Base-by-base conservation (phyloP, 2,329 filamentous ascomycete genomes). In the Peltaster fructicola region DNA sequence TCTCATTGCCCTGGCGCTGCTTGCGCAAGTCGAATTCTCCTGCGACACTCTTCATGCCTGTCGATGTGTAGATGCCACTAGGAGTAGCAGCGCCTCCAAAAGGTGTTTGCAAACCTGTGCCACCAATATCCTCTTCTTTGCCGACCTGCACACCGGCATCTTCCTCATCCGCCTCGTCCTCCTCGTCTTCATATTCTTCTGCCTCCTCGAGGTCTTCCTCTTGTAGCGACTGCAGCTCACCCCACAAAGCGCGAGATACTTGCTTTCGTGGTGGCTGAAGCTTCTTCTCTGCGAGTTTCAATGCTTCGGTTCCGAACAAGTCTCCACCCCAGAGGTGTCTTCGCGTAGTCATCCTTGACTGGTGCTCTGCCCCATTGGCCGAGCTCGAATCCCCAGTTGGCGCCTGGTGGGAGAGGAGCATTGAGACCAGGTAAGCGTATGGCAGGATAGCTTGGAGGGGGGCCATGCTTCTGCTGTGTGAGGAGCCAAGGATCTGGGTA, bases 291-390 rank as follows among this genome's bases (percentile, higher is more conserved):
- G 8, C 67, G 57, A 38, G 70, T 4, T 38, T 36, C 23, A 39
- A 34, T 14, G 30, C 27, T 8, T 38, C 64, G 27, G 69, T 48
- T 31, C 88, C 88, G 45, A 92, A 93, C 12, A 95, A 79, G 50
- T 98, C 88, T 38, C 88, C 85, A 25, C 85, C 88, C 45, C 84
- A 95, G 3, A 93, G 59, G n/a, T 0, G 88, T 84, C 24, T 80
- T 64, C 50, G 92, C 91, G 49, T 80, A 78, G 40, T 95, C 88
- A 45, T 95, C 85, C n/a, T n/a, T n/a, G 1, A 91, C 73, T 0
- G 88, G 88, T 1, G 88, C 85, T 49, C 95, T 95, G 24, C 88
- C 88, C 61, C 85, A 98, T 31, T 85, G 84, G 31, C 88, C 88
- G 6, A 85, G 82, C 38, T 85, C 78, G 51, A 91, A 98, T 2